Evolutionary conservation across 495 filamentous ascomycete genomes (phyloP).

Genomic region (Diplogelasinospora grovesii): DNA sequence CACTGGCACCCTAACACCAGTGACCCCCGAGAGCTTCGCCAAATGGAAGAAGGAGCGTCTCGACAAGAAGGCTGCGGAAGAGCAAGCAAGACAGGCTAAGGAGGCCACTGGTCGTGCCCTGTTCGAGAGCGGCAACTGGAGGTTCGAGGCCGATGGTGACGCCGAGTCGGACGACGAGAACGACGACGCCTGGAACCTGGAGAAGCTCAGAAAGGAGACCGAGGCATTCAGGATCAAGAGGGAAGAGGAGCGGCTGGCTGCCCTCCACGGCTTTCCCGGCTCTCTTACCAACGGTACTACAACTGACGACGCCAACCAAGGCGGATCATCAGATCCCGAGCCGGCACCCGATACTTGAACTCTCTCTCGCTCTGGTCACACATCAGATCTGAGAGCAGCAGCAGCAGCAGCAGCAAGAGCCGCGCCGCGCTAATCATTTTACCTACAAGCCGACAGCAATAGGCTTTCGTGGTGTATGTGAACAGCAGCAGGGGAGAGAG

Average conservation of each 20-base stretch:
- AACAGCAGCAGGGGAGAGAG: no score
- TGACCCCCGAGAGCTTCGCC: constrained; percentile 84
- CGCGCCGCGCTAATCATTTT: no score
- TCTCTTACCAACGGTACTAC: no score
- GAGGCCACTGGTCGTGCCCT: constrained; percentile 90
- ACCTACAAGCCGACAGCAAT: no score
- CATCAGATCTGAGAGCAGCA: no score
- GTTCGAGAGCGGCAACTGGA: constrained; percentile 96
- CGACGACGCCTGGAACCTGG: constrained; percentile 69
- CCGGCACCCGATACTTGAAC: constrained; percentile 26
- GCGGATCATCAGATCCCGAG: constrained; percentile 7
- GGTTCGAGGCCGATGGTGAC: constrained; percentile 56
- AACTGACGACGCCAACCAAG: constrained; percentile 1
- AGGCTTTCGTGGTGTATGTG: no score
- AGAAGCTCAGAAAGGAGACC: constrained; percentile 65
- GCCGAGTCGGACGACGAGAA: constrained; percentile 51
- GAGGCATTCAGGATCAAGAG: constrained; percentile 56
- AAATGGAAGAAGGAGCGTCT: constrained; percentile 92
- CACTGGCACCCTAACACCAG: constrained; percentile 82
- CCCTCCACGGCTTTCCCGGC: constrained; percentile 17
- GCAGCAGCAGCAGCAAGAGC: no score
- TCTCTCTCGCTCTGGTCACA: no score
- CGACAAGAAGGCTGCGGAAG: constrained; percentile 91
- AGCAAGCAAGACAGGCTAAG: constrained; percentile 79
- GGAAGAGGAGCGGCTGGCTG: constrained; percentile 51